A percentile compares a stretch with the other conserved stretches of the same genome.
Evolutionary conservation across 192 early-diverging fungal genomes (phyloP).

Genomic region (Thoreauomyces humboldtii): DNA sequence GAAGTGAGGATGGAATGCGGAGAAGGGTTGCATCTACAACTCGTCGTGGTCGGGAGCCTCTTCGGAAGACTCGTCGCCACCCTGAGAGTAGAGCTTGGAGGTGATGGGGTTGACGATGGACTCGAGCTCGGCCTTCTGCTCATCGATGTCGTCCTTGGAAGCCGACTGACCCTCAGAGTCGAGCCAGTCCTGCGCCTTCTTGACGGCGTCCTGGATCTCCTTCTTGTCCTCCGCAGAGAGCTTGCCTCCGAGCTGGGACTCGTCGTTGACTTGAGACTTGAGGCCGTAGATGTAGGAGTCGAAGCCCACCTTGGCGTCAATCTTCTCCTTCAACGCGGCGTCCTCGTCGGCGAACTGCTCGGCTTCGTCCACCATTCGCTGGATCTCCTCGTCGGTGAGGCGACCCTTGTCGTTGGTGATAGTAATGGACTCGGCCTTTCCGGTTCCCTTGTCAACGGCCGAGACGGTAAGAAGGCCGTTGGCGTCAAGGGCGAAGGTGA

Average conservation of each 20-base stretch:
- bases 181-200: conserved; percentile 79
- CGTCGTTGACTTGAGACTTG: conserved; percentile 85
- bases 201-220: conserved; percentile 77
- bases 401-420: conserved; percentile 98
- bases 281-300: conserved; percentile 90
- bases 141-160: conserved; percentile 96
- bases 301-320: conserved; percentile 85
- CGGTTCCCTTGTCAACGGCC: conserved; percentile 93
- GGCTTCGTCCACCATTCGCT: conserved; percentile 95
- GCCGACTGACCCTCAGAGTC: conserved; percentile 72
- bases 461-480: conserved; percentile 93
- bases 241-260: conserved; percentile 82
- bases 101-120: conserved; percentile 92
- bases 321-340: conserved; percentile 72
- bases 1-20: too few species aligned
- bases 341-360: conserved; percentile 94
- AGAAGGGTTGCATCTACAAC: too few species aligned
- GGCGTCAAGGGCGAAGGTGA: conserved; percentile 92
- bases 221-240: conserved; percentile 87
- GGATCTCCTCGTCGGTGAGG: conserved; percentile 91
- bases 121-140: conserved; percentile 93
- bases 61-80: conserved; percentile 41
- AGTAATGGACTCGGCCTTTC: conserved; percentile 93
- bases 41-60: conserved; percentile 71
- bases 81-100: conserved; percentile 80